phyloP scores from a whole-genome alignment of 2,329 filamentous ascomycete genomes.

The Monosporascus sp. region DNA sequence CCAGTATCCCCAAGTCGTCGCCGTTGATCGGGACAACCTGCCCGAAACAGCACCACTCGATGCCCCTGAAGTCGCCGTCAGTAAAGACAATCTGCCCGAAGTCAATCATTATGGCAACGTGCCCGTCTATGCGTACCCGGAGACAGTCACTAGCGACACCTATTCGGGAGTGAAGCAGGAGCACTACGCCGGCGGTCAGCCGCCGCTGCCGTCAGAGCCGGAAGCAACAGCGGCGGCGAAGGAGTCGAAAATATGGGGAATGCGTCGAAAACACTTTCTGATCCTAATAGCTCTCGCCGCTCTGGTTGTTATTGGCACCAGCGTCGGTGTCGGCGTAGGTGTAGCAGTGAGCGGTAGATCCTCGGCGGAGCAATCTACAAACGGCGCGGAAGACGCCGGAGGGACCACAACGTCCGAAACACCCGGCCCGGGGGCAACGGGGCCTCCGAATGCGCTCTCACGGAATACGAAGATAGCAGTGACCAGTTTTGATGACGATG shows the following conservation, averaged over 20 bases:
- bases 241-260: conserved; percentile 12
- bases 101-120: conserved; percentile 25
- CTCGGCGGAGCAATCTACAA: neutral
- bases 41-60: conserved; percentile 1
- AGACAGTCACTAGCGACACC: neutral
- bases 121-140: conserved; percentile 7
- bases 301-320: conserved; percentile 6
- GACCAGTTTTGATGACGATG: conserved; percentile 22
- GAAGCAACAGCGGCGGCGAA: neutral
- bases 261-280: conserved; percentile 12
- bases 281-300: conserved; percentile 6
- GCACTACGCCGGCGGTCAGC: conserved; percentile 1
- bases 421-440: neutral
- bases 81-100: conserved; percentile 25
- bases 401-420: conserved; percentile 1
- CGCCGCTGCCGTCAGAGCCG: neutral
- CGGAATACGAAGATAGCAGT: conserved; percentile 19
- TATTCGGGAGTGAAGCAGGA: conserved; percentile 1
- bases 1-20: conserved; percentile 5
- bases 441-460: conserved; percentile 1
- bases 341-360: conserved; percentile 2
- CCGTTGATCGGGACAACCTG: conserved; percentile 1
- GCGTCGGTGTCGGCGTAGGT: conserved; percentile 12
- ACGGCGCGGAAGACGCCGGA: neutral
- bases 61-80: too few species aligned